Conservation (phyloP, 2,329 filamentous ascomycete species). For the Daldinia sp. region DNA sequence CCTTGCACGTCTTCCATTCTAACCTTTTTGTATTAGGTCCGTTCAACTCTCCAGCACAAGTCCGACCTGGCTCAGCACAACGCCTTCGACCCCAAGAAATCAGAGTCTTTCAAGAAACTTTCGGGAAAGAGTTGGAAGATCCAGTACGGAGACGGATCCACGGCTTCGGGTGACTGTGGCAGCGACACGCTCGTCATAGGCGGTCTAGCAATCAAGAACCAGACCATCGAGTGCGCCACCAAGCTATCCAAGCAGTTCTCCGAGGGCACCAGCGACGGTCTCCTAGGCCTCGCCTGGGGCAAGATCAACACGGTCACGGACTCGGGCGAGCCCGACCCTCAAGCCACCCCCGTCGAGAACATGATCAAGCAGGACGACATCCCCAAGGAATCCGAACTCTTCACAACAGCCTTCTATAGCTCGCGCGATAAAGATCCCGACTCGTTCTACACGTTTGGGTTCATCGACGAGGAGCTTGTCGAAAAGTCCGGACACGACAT, state of each 20-base stretch:
- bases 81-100: slow-evolving; percentile 71
- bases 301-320: slow-evolving; percentile 71
- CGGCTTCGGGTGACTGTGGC: slow-evolving; percentile 73
- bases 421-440: slow-evolving; percentile 63
- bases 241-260: slow-evolving; percentile 69
- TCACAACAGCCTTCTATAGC: slow-evolving; percentile 73
- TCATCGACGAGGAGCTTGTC: slow-evolving; percentile 73
- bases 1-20: slow-evolving; percentile 1
- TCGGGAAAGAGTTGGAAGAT: slow-evolving; percentile 71
- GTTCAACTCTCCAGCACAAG: slow-evolving; percentile 63
- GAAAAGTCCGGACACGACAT: slow-evolving; percentile 65
- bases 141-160: slow-evolving; percentile 75
- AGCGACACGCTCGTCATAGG: slow-evolving; percentile 73
- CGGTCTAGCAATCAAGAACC: slow-evolving; percentile 69
- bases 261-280: slow-evolving; percentile 69
- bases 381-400: slow-evolving; percentile 66
- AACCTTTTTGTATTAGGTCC: slow-evolving; percentile 57
- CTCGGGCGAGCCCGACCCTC: slow-evolving; percentile 58
- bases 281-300: slow-evolving; percentile 75
- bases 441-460: slow-evolving; percentile 80
- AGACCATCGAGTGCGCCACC: slow-evolving; percentile 74
- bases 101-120: slow-evolving; percentile 67
- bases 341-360: slow-evolving; percentile 75
- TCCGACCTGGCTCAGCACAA: slow-evolving; percentile 59
- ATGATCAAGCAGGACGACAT: slow-evolving; percentile 68